Base-by-base conservation (phyloP, 192 early-diverging fungal species). In the Backusella luteola region DNA sequence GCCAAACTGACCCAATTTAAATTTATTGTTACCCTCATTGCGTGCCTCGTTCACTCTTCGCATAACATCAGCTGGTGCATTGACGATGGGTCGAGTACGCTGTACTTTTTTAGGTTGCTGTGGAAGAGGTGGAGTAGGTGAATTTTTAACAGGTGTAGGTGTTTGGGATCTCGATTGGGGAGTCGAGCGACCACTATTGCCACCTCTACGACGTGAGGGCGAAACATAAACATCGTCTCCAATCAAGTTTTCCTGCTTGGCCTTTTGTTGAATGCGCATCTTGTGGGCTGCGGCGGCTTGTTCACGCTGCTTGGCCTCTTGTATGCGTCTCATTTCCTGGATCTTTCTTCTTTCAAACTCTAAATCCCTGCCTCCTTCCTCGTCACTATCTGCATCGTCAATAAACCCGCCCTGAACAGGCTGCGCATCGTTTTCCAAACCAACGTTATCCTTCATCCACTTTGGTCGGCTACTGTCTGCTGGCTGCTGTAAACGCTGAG, bases 1-100 rank as follows among this genome's bases (percentile, higher is more conserved):
- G 59, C 86, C 91, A 84, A 91, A 98, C 82, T 98, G 94, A 2
- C 97, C 97, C 32, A 92, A 85, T 79, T 96, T 97, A 83, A 96
- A 99, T 12, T 83, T 75, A 9, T 91, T 91, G 78, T 97, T 97
- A 69, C 96, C 96, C 23, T 77, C 77, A 19, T 87, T 82, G 72
- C 93, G 91, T 75, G 83, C 73, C 3, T 63, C 56, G 66, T 85
- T 83, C 1, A 82, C 84, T 34, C 68, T 78, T 39, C 67, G 34
- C 23, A 90, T n/a, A 15, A 84, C 83, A 34, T 83, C 80, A 34
- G 79, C 35, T 1, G 80, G 69, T 8, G 85, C 89, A 76, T 78
- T 81, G 66, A 84, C 85, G 67, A 82, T 73, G 4, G 73, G 79
- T 49, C 79, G 81, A 35, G 78, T 81, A 38, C 78, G 78, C 34